These are phyloP conservation scores for Pseudonitzschia pungens DNA, from an alignment of 108 stramenopile species.

Conservation along the genomic window DNA sequence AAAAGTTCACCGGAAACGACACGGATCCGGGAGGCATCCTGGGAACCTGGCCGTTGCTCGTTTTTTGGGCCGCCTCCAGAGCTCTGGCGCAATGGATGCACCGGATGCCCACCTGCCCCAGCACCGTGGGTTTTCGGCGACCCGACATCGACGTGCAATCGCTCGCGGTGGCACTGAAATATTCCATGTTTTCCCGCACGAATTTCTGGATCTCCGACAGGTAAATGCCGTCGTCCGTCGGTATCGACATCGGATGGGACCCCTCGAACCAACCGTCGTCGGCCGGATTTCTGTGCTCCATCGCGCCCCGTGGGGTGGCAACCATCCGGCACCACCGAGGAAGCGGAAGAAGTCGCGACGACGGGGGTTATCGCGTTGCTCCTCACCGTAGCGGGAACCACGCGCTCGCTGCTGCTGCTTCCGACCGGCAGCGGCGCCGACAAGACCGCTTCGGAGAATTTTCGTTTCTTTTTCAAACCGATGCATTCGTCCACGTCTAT, in stretches of 20 bases:
- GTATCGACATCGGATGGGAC: conserved; percentile 32
- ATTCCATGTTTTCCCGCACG: conserved; percentile 45
- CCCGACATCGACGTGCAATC: conserved; percentile 26
- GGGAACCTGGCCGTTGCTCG: background rate
- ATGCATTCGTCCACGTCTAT: conserved; percentile 51
- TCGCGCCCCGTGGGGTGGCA: background rate
- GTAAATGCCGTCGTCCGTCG: conserved; percentile 36
- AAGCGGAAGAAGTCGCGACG: background rate
- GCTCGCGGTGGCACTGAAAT: conserved; percentile 44
- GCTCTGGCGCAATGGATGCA: conserved; percentile 59
- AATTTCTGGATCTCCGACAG: conserved; percentile 42
- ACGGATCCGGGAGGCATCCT: conserved; percentile 37
- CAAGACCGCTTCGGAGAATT: conserved; percentile 4
- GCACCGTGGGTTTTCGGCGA: conserved; percentile 33
- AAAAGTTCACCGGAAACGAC: conserved; percentile 46
- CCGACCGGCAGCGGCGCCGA: conserved; percentile 5
- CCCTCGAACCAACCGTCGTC: conserved; percentile 68
- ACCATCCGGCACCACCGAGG: background rate
- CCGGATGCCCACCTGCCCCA: conserved; percentile 55
- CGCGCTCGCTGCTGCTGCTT: background rate
- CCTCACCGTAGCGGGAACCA: background rate
- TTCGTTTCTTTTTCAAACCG: conserved; percentile 27
- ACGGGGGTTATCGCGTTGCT: background rate
- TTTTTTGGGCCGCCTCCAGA: background rate
- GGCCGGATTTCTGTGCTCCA: conserved; percentile 12